Evolutionary conservation across 2,329 filamentous ascomycete genomes (phyloP), one percentile per base, ranked within the genome.

Genomic region (Xylaria sp.): DNA sequence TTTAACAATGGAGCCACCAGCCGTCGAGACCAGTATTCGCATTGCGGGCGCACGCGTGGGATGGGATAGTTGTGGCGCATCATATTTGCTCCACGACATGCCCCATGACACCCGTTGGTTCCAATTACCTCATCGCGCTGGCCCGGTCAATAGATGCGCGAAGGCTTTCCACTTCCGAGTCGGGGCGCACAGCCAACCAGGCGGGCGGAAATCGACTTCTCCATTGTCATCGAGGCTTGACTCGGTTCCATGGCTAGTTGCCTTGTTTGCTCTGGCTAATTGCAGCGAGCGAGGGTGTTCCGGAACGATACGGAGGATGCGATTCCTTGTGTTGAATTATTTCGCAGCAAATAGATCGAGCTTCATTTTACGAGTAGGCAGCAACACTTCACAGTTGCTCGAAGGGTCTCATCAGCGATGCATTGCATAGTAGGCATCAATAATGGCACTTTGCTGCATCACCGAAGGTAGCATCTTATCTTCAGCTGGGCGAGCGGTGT

Each of bases 71-170:
- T 2, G 4, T 63, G 47, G 57, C 47, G 36, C 12, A 19, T 51
- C 17, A 32, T 70, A 68, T 72, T 73, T 73, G 72, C 70, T 73
- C 73, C 73, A 72, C 70, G 7, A 67, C 72, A 74, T 70, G 51
- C 56, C 65, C 56, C 56, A 67, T 69, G 50, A 58, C 61, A 53
- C 54, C 34, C 12, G n/a, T 30, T 34, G 14, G 42, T 58, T n/a
- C 69, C 60, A 67, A 69, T 71, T 39, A 45, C 39, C 36, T 58
- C 51, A 24, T 55, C 30, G 12, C 19, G 42, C 39, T 34, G 4
- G 63, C 56, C 56, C 51, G 57, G 54, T 50, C 61, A 61, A 55
- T 65, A 36, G 53, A 71, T 73, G 74, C 74, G 73, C 48, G 45
- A 57, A 73, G 74, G 72, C 73, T 72, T 67, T 48, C 53, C 64